These are phyloP conservation scores for Candida montana DNA, from an alignment of 805 yeast genomes.

Conservation along the genomic window DNA sequence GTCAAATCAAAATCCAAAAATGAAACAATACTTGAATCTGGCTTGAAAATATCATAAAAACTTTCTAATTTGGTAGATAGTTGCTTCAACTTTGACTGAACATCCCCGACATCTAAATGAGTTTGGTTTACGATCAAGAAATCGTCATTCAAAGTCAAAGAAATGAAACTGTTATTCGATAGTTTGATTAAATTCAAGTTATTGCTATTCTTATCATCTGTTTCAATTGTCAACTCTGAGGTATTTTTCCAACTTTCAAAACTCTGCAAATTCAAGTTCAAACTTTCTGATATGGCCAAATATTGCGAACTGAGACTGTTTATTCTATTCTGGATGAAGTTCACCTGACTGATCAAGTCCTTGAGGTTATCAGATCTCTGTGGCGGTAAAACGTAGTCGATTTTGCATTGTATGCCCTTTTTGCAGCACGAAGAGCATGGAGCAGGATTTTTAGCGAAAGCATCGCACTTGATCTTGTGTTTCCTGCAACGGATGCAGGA, in stretches of 20 bases:
- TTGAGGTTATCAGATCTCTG: conserved; percentile 30
- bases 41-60: not conserved
- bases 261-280: conserved; percentile 13
- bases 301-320: conserved; percentile 12
- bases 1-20: conserved; percentile 14
- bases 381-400: conserved; percentile 51
- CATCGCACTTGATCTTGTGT: conserved; percentile 65
- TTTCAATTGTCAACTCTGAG: not conserved
- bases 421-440: conserved; percentile 55
- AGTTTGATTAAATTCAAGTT: conserved; percentile 10
- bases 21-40: conserved; percentile 9
- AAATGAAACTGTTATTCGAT: conserved; percentile 13
- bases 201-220: not conserved
- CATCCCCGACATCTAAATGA: conserved; percentile 11
- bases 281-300: conserved; percentile 4
- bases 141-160: conserved; percentile 8
- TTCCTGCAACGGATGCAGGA: conserved; percentile 62
- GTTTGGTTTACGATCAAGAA: conserved; percentile 10
- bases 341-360: conserved; percentile 18
- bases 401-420: conserved; percentile 45
- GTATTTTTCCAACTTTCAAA: conserved; percentile 18
- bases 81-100: conserved; percentile 9
- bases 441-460: conserved; percentile 41
- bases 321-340: conserved; percentile 11
- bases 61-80: conserved; percentile 7